Base-by-base conservation (phyloP, 2,329 filamentous ascomycete genomes). In the Endothia cerciana region DNA sequence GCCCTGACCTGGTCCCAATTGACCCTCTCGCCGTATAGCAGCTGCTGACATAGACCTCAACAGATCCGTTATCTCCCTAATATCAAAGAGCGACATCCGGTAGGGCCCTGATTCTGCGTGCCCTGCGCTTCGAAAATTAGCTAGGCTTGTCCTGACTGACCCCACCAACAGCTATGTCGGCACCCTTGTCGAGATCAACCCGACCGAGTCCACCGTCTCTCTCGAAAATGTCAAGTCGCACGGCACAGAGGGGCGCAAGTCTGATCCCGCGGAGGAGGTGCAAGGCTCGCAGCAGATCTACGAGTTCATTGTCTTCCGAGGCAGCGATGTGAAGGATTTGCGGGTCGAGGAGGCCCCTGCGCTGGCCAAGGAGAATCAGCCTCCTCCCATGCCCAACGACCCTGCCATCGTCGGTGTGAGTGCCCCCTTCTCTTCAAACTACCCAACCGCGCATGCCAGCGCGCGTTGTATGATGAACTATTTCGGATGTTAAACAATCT, bases 291-390 rank as follows among this genome's bases (percentile, higher is more conserved):
- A 95, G 69, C 92, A 92, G 76, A 87, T 97, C 74, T 99, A 97
- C 83, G 95, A 98, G 77, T 98, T 97, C 82, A 98, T 99, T 75
- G 93, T 99, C 70, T 99, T 99, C 80, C 91, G 94, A 68, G 95
- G 95, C 73, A 97, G 93, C 78, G 95, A 99, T 83, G 95, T 99
- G 76, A 99, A 99, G 81, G 95, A 99, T 78, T 85, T 99, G 74
- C 91, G 93, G 73, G 94, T 99, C 74, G 94, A 97, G 74, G 91
- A 97, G 73, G 87, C 89, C 56, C 88, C 91, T 49, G 87, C 88
- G 72, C 82, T 88, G 69, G 87, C 88, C 73, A 89, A 92, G 77
- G 88, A 93, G 75, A 89, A 89, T 70, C 88, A 90, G 73, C 89
- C 90, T 67, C 90, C 91, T 62, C 87, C 89, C 70, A 88, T 97